These are phyloP conservation scores for Metschnikowia colocasiae DNA, from an alignment of 805 yeast genomes.

Conservation along the genomic window DNA sequence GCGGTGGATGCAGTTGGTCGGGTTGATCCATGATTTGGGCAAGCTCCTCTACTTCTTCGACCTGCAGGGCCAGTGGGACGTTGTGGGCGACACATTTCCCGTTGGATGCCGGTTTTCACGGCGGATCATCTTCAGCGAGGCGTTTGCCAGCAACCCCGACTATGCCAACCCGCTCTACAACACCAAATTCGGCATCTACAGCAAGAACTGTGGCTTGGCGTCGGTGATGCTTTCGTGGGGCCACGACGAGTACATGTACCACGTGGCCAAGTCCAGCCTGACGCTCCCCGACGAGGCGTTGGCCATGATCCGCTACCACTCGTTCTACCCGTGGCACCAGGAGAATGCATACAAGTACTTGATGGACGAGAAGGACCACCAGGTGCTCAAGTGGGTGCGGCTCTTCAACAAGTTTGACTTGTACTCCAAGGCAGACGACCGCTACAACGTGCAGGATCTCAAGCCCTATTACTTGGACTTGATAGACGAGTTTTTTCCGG, in stretches of 20 bases:
- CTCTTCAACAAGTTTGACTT: conserved; percentile 67
- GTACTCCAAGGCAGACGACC: conserved; percentile 56
- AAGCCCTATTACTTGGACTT: conserved; percentile 58
- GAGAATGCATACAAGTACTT: conserved; percentile 62
- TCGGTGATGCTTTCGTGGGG: conserved; percentile 77
- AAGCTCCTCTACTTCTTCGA: conserved; percentile 66
- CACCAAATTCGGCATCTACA: conserved; percentile 63
- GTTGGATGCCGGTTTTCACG: conserved; percentile 66
- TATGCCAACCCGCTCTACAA: conserved; percentile 59
- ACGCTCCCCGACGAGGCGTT: conserved; percentile 61
- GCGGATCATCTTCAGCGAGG: conserved; percentile 57
- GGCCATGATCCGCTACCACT: conserved; percentile 73
- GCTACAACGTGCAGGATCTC: conserved; percentile 46
- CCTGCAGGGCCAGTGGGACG: conserved; percentile 77
- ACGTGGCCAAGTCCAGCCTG: conserved; percentile 61
- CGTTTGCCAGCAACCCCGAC: conserved; percentile 60
- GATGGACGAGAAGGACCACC: conserved; percentile 59
- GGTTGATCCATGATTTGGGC: conserved; percentile 68
- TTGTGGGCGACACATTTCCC: conserved; percentile 75
- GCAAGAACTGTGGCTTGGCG: conserved; percentile 61
- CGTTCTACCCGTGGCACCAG: conserved; percentile 75
- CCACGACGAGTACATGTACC: conserved; percentile 76
- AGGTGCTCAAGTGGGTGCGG: conserved; percentile 60
- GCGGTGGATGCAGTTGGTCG: conserved; percentile 73
- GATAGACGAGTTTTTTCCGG: conserved; percentile 66